Conservation (phyloP, 179 eudicot species). For the Monotropa hypopitys region DNA sequence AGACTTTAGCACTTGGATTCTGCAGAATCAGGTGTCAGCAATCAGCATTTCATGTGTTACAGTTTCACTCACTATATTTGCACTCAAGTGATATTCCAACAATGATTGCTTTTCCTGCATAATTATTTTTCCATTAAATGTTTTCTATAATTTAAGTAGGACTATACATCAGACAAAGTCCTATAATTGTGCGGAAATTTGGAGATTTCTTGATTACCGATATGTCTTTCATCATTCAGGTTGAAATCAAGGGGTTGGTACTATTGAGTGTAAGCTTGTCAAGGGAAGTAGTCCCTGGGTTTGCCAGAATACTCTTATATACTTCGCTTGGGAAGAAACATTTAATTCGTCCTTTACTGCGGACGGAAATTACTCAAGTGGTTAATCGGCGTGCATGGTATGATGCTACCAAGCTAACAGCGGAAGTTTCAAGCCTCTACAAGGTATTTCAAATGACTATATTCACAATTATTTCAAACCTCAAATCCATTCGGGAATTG, state of each 20-base stretch:
- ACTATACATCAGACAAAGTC: background rate
- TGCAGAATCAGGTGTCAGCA: background rate
- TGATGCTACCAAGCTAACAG: conserved; percentile 82
- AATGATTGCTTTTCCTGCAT: background rate
- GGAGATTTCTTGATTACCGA: background rate
- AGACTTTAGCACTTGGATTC: background rate
- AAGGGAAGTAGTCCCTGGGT: conserved; percentile 83
- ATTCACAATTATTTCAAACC: background rate
- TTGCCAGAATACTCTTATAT: conserved; percentile 78
- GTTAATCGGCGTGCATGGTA: conserved; percentile 95
- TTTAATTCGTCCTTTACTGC: conserved; percentile 65
- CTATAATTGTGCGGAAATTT: background rate
- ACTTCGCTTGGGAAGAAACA: conserved; percentile 88
- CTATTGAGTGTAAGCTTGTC: conserved; percentile 67
- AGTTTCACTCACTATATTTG: background rate
- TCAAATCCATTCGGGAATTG: background rate
- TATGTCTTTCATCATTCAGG: conserved; percentile 27
- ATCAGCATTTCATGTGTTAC: background rate
- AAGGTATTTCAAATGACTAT: conserved; percentile 37
- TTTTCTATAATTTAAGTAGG: background rate
- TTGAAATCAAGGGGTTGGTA: conserved; percentile 62
- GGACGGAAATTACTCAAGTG: conserved; percentile 88
- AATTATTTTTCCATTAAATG: background rate
- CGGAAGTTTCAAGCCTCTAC: conserved; percentile 73
- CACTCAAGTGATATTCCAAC: background rate